phyloP scores from a whole-genome alignment of 306 rosid genomes.

The Mimosa pudica region DNA sequence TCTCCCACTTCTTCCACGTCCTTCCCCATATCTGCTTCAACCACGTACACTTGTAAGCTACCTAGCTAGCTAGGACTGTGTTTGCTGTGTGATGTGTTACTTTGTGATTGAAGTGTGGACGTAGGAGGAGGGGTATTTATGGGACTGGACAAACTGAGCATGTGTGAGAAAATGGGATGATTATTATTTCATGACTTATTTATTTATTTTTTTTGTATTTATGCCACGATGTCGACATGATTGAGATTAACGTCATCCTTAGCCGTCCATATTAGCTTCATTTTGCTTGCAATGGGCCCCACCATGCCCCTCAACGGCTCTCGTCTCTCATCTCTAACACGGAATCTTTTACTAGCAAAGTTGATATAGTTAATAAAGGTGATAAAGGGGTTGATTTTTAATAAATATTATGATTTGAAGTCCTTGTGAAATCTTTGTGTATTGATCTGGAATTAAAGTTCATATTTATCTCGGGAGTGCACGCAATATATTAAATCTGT shows the following conservation, averaged over 20 bases:
- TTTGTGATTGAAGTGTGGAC: slow-evolving; percentile 1
- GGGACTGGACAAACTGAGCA: slow-evolving; percentile 31
- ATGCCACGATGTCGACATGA: neutral
- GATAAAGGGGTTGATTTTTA: too few relatives aligned
- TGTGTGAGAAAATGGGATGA: neutral
- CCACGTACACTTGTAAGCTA: neutral
- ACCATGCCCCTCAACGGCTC: slow-evolving; percentile 42
- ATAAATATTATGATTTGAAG: too few relatives aligned
- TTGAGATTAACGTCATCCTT: slow-evolving; percentile 18
- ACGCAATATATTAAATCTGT: too few relatives aligned
- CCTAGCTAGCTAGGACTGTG: neutral
- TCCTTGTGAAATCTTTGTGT: too few relatives aligned
- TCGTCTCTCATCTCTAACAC: neutral
- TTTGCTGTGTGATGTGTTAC: neutral
- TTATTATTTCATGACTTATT: slow-evolving; percentile 14
- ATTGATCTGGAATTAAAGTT: too few relatives aligned
- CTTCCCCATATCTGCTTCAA: slow-evolving; percentile 50
- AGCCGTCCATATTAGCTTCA: slow-evolving; percentile 68
- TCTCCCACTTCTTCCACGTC: slow-evolving; percentile 75
- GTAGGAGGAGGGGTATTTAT: slow-evolving; percentile 53
- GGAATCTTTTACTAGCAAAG: too few relatives aligned
- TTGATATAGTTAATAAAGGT: too few relatives aligned
- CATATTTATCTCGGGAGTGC: too few relatives aligned
- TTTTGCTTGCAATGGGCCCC: slow-evolving; percentile 73
- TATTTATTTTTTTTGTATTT: neutral